Evolutionary conservation across 2,329 filamentous ascomycete genomes (phyloP), one percentile per base, ranked within the genome.

Genomic region (Aspergillus pseudoviridinutans): DNA sequence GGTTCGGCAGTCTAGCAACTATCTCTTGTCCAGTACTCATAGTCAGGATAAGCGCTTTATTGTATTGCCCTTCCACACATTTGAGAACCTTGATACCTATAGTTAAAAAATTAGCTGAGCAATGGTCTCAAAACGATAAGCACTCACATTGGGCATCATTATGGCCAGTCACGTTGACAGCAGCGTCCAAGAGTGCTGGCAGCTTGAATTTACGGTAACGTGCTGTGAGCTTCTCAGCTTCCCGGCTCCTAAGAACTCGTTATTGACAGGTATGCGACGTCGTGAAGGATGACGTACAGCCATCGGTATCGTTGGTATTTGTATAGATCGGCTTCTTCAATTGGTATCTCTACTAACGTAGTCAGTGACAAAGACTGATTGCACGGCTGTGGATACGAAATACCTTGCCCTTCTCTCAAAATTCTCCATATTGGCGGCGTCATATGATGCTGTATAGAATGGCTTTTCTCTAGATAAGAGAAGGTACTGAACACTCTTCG

Each of bases 181-280:
- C 62, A 27, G 53, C 59, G 56, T 64, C 56, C 49, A 70, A 27
- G 41, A 71, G 64, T 9, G 63, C 59, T 7, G 51, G 29, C 22
- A 70, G 17, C 38, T 68, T 61, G 53, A 70, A 71, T 59, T 64
- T 63, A 49, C 64, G 63, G 62, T 69, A 69, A 24, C 68, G 65
- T 50, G 59, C 54, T 12, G 64, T 62, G 29, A 67, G 65, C 32
- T 70, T 62, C 51, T 65, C 42, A 42, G 61, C 49, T 56, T 71
- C 66, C 42, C 65, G 54, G 41, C 55, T 62, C 58, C 67, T 71
- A 55, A 32, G 52, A 9, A 17, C 25, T n/a, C 35, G 3, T 44
- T 22, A 44, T 44, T 22, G 10, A 10, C 20, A 22, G 42, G 2
- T 28, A 9, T 7, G 8, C 9, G 9, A 8, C n/a, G 51, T 52